Base-by-base conservation (phyloP, 257 asterid genomes). In the Paulownia fortunei region DNA sequence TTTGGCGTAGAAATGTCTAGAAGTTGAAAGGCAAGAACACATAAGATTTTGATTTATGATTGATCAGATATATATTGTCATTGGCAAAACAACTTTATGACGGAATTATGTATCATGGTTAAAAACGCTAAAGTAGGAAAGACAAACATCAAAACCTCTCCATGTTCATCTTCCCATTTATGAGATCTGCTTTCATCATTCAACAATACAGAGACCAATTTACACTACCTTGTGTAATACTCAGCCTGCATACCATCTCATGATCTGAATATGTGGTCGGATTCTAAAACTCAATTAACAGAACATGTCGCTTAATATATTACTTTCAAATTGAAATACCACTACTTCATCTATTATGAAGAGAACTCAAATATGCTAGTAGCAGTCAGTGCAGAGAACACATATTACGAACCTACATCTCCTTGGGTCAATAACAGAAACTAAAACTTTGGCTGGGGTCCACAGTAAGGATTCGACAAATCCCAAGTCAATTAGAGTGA, bases 1-100 rank as follows among this genome's bases (percentile, higher is more conserved):
- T 94, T 78, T 94, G 98, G 73, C 97, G 97, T 72, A 94, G 86
- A 84, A 92, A 92, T 36, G 98, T 94, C 98, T 94, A 58, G 13
- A 74, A 52, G 69, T 76, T 67, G 61, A 77, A 80, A 59, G 21
- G 21, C 12, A 77, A 0, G 74, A 52, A 60, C 32, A 34, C 7
- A 41, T 42, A 15, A 74, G 79, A 76, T 42, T 30, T 67, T 72
- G 49, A 76, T 51, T 11, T 23, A 41, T 52, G 8, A 37, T 37
- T 37, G 26, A 62, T 56, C 42, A 58, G n/a, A 67, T n/a, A 37
- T 49, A 24, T 23, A 60, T 46, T 36, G 73, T 7, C 6, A 24
- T 47, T 58, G 32, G 16, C 13, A 0, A 51, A 46, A 46, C 12
- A 65, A 21, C 10, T 49, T 10, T 42, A 16, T 0, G 26, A 44